These are phyloP conservation scores for Pleurozium schreberi DNA, from an alignment of 225 moss, liverwort and hornwort species.

Conservation along the genomic window DNA sequence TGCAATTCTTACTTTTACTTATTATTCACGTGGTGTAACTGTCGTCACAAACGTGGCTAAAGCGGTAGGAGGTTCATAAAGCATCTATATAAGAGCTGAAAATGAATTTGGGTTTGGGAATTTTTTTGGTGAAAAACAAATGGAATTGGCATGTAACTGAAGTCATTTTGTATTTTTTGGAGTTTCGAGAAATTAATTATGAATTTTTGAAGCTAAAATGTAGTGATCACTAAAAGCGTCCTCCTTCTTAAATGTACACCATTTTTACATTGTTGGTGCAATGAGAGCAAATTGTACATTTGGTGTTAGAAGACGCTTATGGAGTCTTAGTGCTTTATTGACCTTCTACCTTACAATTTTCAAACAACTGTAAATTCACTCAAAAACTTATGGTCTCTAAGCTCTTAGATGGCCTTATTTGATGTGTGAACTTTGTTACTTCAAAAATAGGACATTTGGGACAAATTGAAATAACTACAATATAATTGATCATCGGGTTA, in stretches of 20 bases:
- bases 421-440: neutral
- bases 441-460: neutral
- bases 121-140: neutral
- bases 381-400: neutral
- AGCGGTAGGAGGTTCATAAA: neutral
- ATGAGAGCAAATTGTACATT: too few species aligned
- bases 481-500: neutral
- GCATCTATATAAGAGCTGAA: neutral
- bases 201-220: neutral
- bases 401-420: neutral
- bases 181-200: neutral
- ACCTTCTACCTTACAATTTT: neutral
- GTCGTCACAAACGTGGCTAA: too few species aligned
- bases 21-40: neutral
- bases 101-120: too few species aligned
- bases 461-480: too few species aligned
- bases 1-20: neutral
- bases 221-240: neutral
- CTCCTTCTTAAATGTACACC: neutral
- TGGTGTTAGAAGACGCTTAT: rapidly evolving
- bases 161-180: neutral
- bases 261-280: neutral
- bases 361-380: neutral
- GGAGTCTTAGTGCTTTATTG: rapidly evolving
- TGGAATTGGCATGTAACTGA: neutral